Base-by-base conservation (phyloP, 163 green algal species). In the Chloromonas sp. region DNA sequence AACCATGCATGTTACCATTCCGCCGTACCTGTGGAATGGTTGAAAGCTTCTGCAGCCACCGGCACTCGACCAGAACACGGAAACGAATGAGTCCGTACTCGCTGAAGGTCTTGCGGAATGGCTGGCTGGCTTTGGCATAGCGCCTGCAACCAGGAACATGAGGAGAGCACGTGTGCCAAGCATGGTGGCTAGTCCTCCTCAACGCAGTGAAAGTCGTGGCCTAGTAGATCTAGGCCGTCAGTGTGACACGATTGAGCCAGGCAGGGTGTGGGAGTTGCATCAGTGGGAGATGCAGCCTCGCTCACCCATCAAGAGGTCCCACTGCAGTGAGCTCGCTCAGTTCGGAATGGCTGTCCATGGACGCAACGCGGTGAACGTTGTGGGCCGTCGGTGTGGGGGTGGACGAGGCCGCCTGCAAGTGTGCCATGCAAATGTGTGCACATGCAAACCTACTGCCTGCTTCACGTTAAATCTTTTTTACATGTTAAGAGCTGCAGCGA, bases 71-170 rank as follows among this genome's bases (percentile, higher is more conserved):
- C 58, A 95, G 86, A 5, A 98, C 93, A 58, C 97, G 93, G 78
- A 93, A 96, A 71, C 92, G 92, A 86, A 99, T 99, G 78, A 99
- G 94, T 3, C 95, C 97, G 88, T 97, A 99, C 92, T 99, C 97
- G 85, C 91, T 97, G 90, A 99, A 99, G 83, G 94, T 95, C 71
- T 83, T 58, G 81, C 97, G 93, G 82, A 99, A 92, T 0, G 87
- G 83, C 1, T 82, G 81, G 57, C 84, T 89, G 60, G 87, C 92
- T 86, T 87, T 90, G 60, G 86, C 95, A 85, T 98, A 98, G 15
- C 95, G 94, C 14, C 94, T 96, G 90, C 81, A n/a, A 60, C 13
- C 11, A 70, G 8, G 71, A 8, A 14, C 0, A 76, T 70, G 14
- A 1, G 71, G 60, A 2, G 58, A 36, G 74, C 2, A 59, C 11